A percentile compares a stretch with the other conserved stretches of the same genome.
phyloP scores from a whole-genome alignment of 1,284 basidiomycete genomes.

The Irpex lacteus region DNA sequence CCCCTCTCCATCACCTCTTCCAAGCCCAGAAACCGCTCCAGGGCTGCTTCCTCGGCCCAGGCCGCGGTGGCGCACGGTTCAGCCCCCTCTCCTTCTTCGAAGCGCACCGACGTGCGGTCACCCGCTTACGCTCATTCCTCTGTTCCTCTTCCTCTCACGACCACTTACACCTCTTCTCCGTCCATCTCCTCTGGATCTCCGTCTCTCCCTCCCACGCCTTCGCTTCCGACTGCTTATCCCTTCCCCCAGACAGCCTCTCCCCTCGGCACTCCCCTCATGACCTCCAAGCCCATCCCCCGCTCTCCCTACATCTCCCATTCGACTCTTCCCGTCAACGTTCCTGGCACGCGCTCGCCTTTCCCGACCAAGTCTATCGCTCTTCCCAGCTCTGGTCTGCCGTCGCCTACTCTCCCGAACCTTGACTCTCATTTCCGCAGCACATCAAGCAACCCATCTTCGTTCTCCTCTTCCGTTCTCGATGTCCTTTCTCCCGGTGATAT shows the following conservation, averaged over 20 bases:
- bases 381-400: constrained; percentile 13
- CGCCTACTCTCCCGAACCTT: constrained; percentile 13
- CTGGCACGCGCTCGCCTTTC: constrained; percentile 25
- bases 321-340: constrained; percentile 17
- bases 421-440: constrained; percentile 18
- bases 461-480: constrained; percentile 54
- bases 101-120: constrained; percentile 27
- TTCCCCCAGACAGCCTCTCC: constrained; percentile 19
- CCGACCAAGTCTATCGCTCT: constrained; percentile 20
- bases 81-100: constrained; percentile 21
- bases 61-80: constrained; percentile 1
- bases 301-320: constrained; percentile 26
- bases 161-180: constrained; percentile 28
- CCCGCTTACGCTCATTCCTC: constrained; percentile 24
- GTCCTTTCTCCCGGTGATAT: constrained; percentile 68
- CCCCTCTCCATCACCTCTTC: constrained; percentile 42
- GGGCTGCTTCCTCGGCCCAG: background rate
- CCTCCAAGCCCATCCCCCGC: constrained; percentile 25
- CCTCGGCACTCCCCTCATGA: constrained; percentile 5
- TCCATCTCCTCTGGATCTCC: constrained; percentile 19
- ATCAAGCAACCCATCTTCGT: constrained; percentile 35
- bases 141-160: constrained; percentile 26
- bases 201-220: constrained; percentile 19
- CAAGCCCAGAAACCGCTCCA: constrained; percentile 21
- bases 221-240: constrained; percentile 18